Evolutionary conservation across 768 basidiomycete genomes (phyloP).

Genomic region (Auriscalpium vulgare): DNA sequence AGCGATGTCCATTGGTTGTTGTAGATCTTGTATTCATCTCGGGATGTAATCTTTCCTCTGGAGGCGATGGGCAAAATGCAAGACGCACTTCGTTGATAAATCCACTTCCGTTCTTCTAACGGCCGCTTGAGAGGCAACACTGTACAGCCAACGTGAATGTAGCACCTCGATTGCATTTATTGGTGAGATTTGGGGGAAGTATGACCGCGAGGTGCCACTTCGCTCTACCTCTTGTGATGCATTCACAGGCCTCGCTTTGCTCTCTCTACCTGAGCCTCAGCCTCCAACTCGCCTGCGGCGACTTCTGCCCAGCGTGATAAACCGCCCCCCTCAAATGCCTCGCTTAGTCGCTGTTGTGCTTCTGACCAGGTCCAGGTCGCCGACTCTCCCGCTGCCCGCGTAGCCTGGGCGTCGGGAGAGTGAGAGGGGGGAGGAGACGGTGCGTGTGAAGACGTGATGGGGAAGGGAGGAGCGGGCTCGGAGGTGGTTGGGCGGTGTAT

Average conservation of each 20-base stretch:
- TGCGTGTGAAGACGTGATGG: background rate
- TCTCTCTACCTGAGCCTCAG: slow-evolving; percentile 45
- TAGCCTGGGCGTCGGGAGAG: background rate
- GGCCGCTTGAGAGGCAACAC: too few relatives aligned
- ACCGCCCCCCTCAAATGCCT: slow-evolving; percentile 54
- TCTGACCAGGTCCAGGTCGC: slow-evolving; percentile 43
- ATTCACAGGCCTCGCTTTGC: slow-evolving; percentile 21
- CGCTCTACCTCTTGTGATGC: background rate
- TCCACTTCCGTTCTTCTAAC: too few relatives aligned
- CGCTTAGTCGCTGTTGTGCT: slow-evolving; percentile 43
- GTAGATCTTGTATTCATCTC: too few relatives aligned
- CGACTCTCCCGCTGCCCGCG: background rate
- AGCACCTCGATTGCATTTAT: too few relatives aligned
- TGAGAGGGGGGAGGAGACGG: background rate
- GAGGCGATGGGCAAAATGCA: too few relatives aligned
- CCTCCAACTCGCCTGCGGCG: slow-evolving; percentile 49
- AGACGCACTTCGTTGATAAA: too few relatives aligned
- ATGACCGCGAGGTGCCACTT: too few relatives aligned
- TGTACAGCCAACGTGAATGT: too few relatives aligned
- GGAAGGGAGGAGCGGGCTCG: slow-evolving; percentile 14
- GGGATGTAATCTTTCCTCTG: too few relatives aligned
- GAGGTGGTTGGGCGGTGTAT: slow-evolving; percentile 40
- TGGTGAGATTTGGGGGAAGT: too few relatives aligned
- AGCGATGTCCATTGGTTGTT: too few relatives aligned
- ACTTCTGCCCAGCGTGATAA: slow-evolving; percentile 46